These are phyloP conservation scores for Parafenestella ontariensis DNA, from an alignment of 2,329 filamentous ascomycete genomes.

Conservation along the genomic window DNA sequence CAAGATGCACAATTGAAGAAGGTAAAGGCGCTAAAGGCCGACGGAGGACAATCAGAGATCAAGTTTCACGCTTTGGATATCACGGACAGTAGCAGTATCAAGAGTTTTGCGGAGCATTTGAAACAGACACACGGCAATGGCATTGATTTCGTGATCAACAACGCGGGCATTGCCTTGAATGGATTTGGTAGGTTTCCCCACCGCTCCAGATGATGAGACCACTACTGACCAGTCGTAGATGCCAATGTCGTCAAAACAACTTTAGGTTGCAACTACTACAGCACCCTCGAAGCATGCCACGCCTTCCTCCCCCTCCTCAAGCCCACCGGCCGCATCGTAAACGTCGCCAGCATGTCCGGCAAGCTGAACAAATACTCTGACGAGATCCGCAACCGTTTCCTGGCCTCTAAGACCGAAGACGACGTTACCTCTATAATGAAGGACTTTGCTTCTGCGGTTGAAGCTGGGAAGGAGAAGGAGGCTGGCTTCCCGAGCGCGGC, in stretches of 20 bases:
- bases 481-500: slow-evolving; percentile 59
- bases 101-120: slow-evolving; percentile 52
- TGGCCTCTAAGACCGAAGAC: slow-evolving; percentile 46
- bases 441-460: slow-evolving; percentile 56
- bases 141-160: slow-evolving; percentile 63
- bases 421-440: slow-evolving; percentile 59
- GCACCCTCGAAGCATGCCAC: slow-evolving; percentile 56
- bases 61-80: slow-evolving; percentile 59
- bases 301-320: slow-evolving; percentile 57
- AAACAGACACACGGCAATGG: slow-evolving; percentile 56
- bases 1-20: slow-evolving; percentile 55
- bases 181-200: slow-evolving; percentile 56
- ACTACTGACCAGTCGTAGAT: slow-evolving; percentile 37
- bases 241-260: slow-evolving; percentile 57
- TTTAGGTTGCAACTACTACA: slow-evolving; percentile 61
- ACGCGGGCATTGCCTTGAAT: slow-evolving; percentile 58
- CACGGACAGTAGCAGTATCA: slow-evolving; percentile 54
- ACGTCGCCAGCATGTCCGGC: slow-evolving; percentile 57
- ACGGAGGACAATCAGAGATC: slow-evolving; percentile 53
- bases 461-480: slow-evolving; percentile 54
- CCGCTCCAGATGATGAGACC: no score
- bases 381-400: slow-evolving; percentile 53
- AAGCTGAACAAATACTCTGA: slow-evolving; percentile 57
- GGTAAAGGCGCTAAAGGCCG: slow-evolving; percentile 53
- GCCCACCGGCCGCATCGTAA: slow-evolving; percentile 55